Percentiles rank a stretch among this genome's conserved stretches.
These are phyloP conservation scores for Excoecaria cochinchinensis DNA, from an alignment of 345 rosid genomes.

Conservation along the genomic window DNA sequence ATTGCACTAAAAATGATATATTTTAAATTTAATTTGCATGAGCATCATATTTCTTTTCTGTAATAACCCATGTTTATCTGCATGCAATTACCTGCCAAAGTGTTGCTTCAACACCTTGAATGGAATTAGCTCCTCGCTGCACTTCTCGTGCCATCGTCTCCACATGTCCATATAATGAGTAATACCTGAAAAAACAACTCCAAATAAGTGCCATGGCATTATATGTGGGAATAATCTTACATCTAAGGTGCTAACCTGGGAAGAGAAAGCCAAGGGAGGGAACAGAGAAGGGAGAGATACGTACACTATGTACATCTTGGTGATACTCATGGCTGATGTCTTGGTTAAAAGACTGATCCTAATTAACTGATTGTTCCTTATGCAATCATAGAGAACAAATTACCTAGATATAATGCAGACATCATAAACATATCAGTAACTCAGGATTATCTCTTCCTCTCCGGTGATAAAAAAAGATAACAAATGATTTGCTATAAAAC, in stretches of 20 bases:
- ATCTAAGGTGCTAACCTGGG: no score
- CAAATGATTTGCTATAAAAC: no score
- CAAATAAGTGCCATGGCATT: no score
- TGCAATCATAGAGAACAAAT: not conserved
- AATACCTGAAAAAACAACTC: no score
- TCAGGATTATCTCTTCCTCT: not conserved
- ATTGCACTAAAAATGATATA: no score
- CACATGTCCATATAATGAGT: slow-evolving; percentile 81
- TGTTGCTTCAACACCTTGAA: slow-evolving; percentile 82
- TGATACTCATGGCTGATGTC: slow-evolving; percentile 14
- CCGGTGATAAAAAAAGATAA: not conserved
- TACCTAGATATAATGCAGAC: slow-evolving; percentile 4
- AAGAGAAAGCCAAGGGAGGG: no score
- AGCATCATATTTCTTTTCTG: no score
- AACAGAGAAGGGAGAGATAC: no score
- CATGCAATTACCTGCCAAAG: slow-evolving; percentile 69
- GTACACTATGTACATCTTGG: slow-evolving; percentile 23
- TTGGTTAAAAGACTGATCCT: not conserved
- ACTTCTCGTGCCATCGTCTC: slow-evolving; percentile 87
- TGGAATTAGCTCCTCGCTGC: slow-evolving; percentile 70
- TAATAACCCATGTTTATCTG: not conserved
- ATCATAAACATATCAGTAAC: not conserved
- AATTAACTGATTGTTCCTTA: not conserved
- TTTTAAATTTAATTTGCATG: no score
- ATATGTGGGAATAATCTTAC: no score